Conservation (phyloP, 1,284 basidiomycete species). For the Tylopilus sp. region DNA sequence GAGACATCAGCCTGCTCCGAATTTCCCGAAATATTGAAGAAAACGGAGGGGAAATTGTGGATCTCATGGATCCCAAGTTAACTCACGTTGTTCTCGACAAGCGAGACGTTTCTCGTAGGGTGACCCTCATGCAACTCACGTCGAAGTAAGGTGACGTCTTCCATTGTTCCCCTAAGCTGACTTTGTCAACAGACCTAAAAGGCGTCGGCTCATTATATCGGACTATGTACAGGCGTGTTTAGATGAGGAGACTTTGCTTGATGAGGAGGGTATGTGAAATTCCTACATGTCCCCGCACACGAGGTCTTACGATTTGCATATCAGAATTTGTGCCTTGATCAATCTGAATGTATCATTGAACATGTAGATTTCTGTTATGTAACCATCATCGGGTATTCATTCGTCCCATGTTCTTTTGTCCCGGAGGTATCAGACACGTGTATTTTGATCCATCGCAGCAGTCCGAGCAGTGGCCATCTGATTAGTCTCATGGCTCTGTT, state of each 20-base stretch:
- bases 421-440: not conserved
- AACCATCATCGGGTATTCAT: not conserved
- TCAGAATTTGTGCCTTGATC: slow-evolving; percentile 25
- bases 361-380: not conserved
- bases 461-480: not conserved
- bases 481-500: no score
- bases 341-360: not conserved
- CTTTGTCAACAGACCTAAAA: slow-evolving; percentile 55
- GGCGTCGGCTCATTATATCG: slow-evolving; percentile 70
- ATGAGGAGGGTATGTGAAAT: slow-evolving; percentile 59
- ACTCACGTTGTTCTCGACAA: slow-evolving; percentile 85
- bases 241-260: slow-evolving; percentile 74
- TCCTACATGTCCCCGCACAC: not conserved
- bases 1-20: slow-evolving; percentile 50
- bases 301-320: slow-evolving; percentile 5
- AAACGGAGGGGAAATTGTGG: slow-evolving; percentile 70
- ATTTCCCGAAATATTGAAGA: slow-evolving; percentile 51
- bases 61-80: slow-evolving; percentile 68
- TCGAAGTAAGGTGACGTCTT: slow-evolving; percentile 49
- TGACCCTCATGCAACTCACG: slow-evolving; percentile 66
- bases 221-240: slow-evolving; percentile 76
- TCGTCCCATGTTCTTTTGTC: not conserved
- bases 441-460: not conserved
- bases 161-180: not conserved
- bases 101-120: slow-evolving; percentile 66